Base-by-base conservation (phyloP, 2,329 filamentous ascomycete species). In the Ophidiomyces ophidiicola region DNA sequence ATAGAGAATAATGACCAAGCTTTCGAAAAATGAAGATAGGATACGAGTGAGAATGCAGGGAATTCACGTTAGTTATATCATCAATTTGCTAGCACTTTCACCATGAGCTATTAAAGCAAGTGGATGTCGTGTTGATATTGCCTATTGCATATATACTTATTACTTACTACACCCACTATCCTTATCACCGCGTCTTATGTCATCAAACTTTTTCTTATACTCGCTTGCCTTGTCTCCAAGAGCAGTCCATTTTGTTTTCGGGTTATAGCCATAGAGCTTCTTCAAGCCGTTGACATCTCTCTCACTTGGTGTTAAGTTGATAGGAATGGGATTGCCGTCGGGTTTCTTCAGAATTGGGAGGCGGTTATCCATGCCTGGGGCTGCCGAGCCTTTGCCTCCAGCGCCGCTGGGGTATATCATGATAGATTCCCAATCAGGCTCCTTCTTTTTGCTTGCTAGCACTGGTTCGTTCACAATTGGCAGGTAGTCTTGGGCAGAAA, bases 391-490 rank as follows among this genome's bases (percentile, higher is more conserved):
- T 19, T 19, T 32, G 10, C 29, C n/a, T 52, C 52, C 39, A 41
- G 20, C 4, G 36, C 15, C 3, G 37, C 50, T 17, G 44, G 46
- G 7, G 51, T 36, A 36, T 14, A 7, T 43, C 32, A 8, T 44
- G 39, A 15, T 44, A 30, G n/a, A 42, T n/a, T 11, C 39, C 42
- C 17, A 39, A 31, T 20, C 39, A 18, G 15, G 45, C 46, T 10
- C 30, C 17, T 15, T 15, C 11, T 17, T 15, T 5, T 10, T 3
- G 18, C 17, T 17, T 17, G 10, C 10, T 10, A 32, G n/a, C 10
- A 15, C 10, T 15, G n/a, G n/a, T 15, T 15, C 17, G 30, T n/a
- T 15, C 4, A 3, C n/a, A 4, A 32, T 5, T 15, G 30, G 30
- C 4, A 32, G 17, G 4, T 15, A 32, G 4, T 32, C 4, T 10